Percentiles rank a stretch among this genome's conserved stretches.
Conservation (phyloP, 1,139 yeast species). For the Debaryomycetaceae sp. region DNA sequence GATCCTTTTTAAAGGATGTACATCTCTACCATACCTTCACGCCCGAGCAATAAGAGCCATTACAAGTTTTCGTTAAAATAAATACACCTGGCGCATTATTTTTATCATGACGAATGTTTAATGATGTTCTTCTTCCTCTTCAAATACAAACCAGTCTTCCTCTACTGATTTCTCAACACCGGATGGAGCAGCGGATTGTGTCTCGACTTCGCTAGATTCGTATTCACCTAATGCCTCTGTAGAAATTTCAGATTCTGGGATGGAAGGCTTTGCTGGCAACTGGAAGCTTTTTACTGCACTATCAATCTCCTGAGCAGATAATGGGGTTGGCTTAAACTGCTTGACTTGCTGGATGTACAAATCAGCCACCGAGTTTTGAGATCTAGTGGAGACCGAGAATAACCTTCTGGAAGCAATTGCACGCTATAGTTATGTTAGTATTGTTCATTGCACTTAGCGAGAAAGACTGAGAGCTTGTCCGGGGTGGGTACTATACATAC, state of each 20-base stretch:
- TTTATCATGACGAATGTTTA: conserved; percentile 8
- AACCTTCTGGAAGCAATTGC: conserved; percentile 38
- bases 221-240: conserved; percentile 73
- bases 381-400: conserved; percentile 44
- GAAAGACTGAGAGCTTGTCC: neutral
- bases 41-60: neutral
- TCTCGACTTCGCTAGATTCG: conserved; percentile 75
- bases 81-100: neutral
- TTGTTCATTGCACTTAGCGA: neutral
- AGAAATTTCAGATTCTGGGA: conserved; percentile 71
- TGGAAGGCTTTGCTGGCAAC: conserved; percentile 69
- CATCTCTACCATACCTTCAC: neutral
- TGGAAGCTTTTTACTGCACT: conserved; percentile 79
- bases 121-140: conserved; percentile 73
- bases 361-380: conserved; percentile 71
- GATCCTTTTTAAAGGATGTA: neutral
- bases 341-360: conserved; percentile 84
- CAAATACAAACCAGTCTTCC: conserved; percentile 85
- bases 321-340: conserved; percentile 80
- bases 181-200: conserved; percentile 40
- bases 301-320: conserved; percentile 71
- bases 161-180: conserved; percentile 44
- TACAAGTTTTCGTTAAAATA: neutral
- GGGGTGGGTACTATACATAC: conserved; percentile 20
- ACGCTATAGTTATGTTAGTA: conserved; percentile 22